These are phyloP conservation scores for Lasiosphaeriaceae sp. DNA, from an alignment of 495 filamentous ascomycete genomes.

Conservation along the genomic window DNA sequence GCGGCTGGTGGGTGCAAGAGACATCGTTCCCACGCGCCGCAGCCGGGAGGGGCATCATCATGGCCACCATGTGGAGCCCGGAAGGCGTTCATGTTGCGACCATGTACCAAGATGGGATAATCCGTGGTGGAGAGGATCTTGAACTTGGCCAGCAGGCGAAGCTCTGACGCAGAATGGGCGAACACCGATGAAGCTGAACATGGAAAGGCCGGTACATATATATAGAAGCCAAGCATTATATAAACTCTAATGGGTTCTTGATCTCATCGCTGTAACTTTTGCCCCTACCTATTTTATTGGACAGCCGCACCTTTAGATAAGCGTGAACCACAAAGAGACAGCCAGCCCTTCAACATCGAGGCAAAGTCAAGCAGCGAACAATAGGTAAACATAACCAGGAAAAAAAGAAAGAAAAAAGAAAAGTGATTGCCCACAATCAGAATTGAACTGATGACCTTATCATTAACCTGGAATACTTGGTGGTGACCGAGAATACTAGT, in stretches of 20 bases:
- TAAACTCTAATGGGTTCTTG: too few species aligned
- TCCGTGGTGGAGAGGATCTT: constrained; percentile 15
- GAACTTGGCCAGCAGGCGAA: constrained; percentile 8
- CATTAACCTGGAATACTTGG: neutral
- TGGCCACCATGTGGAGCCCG: constrained; percentile 62
- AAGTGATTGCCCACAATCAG: neutral
- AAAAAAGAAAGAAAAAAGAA: neutral
- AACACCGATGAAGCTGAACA: too few species aligned
- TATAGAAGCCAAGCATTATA: too few species aligned
- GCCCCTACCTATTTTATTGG: too few species aligned
- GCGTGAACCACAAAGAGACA: too few species aligned
- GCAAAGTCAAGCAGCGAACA: too few species aligned
- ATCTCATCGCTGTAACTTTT: neutral
- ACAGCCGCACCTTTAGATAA: too few species aligned
- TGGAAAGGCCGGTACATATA: too few species aligned
- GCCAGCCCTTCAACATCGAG: too few species aligned
- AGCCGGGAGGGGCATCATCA: constrained; percentile 55
- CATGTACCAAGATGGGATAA: constrained; percentile 60
- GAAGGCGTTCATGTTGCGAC: constrained; percentile 59
- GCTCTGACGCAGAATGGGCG: constrained; percentile 7
- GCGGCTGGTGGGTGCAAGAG: constrained; percentile 69
- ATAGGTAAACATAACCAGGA: too few species aligned
- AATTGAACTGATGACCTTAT: neutral
- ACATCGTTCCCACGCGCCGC: constrained; percentile 53
- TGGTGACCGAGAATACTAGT: neutral